These are phyloP conservation scores for Cladorrhinum sp. DNA, from an alignment of 2,329 filamentous ascomycete species.

Conservation along the genomic window DNA sequence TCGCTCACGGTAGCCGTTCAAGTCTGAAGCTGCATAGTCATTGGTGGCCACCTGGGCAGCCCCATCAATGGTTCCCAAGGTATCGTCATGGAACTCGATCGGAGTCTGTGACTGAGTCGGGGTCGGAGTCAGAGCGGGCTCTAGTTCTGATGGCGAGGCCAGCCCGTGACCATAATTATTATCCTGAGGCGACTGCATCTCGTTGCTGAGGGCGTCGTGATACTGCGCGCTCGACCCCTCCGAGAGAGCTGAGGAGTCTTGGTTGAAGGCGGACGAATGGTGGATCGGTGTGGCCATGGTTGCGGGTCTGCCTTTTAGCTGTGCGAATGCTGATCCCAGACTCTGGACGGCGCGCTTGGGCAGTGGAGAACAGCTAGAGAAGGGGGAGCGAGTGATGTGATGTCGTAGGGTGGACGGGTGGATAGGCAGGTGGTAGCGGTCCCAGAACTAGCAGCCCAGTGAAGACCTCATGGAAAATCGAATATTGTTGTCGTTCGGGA, in stretches of 20 bases:
- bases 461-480: constrained; percentile 20
- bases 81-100: constrained; percentile 46
- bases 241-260: constrained; percentile 52
- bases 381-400: constrained; percentile 2
- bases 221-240: constrained; percentile 51
- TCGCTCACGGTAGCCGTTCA: constrained; percentile 33
- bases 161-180: not conserved
- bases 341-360: constrained; percentile 1
- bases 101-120: constrained; percentile 26
- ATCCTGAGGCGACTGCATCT: constrained; percentile 42
- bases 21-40: constrained; percentile 24
- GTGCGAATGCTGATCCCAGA: not conserved
- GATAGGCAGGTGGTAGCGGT: constrained; percentile 6
- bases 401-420: not conserved
- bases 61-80: constrained; percentile 48
- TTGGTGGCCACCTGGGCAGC: constrained; percentile 36
- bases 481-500: not conserved
- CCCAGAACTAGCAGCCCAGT: constrained; percentile 14
- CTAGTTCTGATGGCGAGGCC: not conserved
- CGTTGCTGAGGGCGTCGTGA: constrained; percentile 49
- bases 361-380: constrained; percentile 10
- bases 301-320: not conserved
- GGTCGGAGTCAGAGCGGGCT: constrained; percentile 7
- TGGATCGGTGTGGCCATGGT: constrained; percentile 5
- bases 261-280: constrained; percentile 31